Evolutionary conservation across 768 basidiomycete species (phyloP), one percentile per base, ranked within the genome.

Genomic region (Ramaria sp.): DNA sequence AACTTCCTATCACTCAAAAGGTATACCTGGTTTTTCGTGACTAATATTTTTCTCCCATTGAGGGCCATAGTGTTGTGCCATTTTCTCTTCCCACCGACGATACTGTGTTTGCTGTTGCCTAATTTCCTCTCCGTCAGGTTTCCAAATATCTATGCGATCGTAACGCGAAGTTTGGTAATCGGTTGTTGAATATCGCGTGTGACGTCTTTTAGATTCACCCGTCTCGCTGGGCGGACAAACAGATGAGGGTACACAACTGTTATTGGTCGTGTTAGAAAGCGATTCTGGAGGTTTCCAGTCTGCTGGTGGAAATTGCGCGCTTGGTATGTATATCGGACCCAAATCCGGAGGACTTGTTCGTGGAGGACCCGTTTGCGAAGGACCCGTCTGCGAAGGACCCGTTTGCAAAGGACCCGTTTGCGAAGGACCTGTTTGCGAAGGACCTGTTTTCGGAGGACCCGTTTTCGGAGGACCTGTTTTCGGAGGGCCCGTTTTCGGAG

Each of bases 31-130:
- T 16, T 44, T 28, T 45, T 45, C 42, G 24, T 48, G 45, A 24
- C 9, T 37, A 36, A 55, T 47, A 36, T 37, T 37, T 18, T 45
- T 30, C 20, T 55, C 53, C 53, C 53, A 55, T 6, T 18, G 27
- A 48, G 53, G 36, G 18, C 53, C 53, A 36, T 55, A 55, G 20
- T 18, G 20, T 25, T 18, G 28, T n/a, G 22, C 44, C 53, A 55
- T 55, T 27, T 27, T 55, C 20, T 45, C 53, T 42, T 45, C 53
- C 43, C 53, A 48, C 32, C 24, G 41, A 16, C 15, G 43, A 55
- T 55, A 55, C 30, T 30, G 25, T 36, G 16, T n/a, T 45, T 20
- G 53, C 22, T 20, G 10, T 4, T 36, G 10, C 28, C n/a, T 18
- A 22, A 32, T n/a, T 30, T 53, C 52, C 13, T 53, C 39, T 28